These are phyloP conservation scores for Malassezia sp. DNA, from an alignment of 1,284 basidiomycete genomes.

Conservation along the genomic window DNA sequence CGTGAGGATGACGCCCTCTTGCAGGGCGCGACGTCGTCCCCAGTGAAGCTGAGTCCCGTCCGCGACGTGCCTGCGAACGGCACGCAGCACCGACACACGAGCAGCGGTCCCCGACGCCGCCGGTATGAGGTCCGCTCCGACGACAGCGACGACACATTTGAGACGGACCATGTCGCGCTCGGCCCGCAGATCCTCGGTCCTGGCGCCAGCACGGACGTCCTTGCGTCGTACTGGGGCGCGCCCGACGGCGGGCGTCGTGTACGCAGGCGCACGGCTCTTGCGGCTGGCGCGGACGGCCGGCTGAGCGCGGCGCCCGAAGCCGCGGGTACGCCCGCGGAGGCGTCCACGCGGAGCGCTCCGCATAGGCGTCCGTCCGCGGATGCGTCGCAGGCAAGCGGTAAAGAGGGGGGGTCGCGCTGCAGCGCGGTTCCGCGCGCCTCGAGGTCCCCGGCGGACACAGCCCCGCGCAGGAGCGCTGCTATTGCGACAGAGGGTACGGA, in stretches of 20 bases:
- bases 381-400: too few species aligned
- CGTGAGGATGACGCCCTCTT: too few species aligned
- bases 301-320: neutral
- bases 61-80: constrained; percentile 3
- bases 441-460: neutral
- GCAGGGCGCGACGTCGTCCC: constrained; percentile 4
- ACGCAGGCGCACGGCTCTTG: constrained; percentile 9
- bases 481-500: constrained; percentile 40
- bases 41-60: constrained; percentile 21
- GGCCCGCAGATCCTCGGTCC: constrained; percentile 44
- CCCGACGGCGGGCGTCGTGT: constrained; percentile 28
- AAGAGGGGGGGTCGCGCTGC: too few species aligned
- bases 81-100: neutral
- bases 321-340: neutral
- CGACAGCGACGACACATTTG: constrained; percentile 9
- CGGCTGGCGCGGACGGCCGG: constrained; percentile 10
- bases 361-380: neutral
- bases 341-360: too few species aligned
- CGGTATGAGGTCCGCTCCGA: constrained; percentile 10
- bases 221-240: constrained; percentile 44
- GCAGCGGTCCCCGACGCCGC: neutral
- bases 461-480: neutral
- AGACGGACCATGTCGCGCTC: neutral
- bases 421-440: too few species aligned
- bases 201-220: constrained; percentile 38